Percentiles rank a stretch among this genome's conserved stretches.
Evolutionary conservation across 2,329 filamentous ascomycete species (phyloP).

Genomic region (Tolypocladium album): DNA sequence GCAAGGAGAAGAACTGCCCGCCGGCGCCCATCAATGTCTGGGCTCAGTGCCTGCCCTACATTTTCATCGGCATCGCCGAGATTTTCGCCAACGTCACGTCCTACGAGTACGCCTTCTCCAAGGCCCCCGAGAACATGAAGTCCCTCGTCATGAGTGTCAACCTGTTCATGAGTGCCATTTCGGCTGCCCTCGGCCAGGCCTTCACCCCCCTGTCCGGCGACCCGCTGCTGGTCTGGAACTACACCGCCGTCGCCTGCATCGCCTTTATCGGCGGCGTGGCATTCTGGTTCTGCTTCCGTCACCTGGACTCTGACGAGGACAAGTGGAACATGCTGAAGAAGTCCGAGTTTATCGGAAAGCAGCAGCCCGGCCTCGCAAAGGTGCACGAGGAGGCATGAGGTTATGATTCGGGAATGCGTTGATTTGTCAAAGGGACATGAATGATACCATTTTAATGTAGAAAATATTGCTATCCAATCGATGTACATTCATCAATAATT

Average conservation of each 20-base stretch:
- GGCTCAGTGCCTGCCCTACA: constrained; percentile 41
- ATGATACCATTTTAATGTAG: constrained; percentile 2
- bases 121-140: constrained; percentile 71
- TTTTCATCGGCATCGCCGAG: constrained; percentile 40
- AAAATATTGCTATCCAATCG: not conserved
- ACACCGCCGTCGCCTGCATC: constrained; percentile 50
- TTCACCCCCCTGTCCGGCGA: constrained; percentile 51
- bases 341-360: constrained; percentile 29
- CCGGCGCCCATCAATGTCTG: constrained; percentile 55
- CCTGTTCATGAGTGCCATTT: constrained; percentile 61
- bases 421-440: not conserved
- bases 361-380: constrained; percentile 22
- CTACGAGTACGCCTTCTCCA: constrained; percentile 68
- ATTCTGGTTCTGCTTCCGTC: constrained; percentile 59
- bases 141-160: constrained; percentile 62
- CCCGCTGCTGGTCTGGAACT: constrained; percentile 63
- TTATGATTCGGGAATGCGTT: not conserved
- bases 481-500: not conserved
- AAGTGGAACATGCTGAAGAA: constrained; percentile 50
- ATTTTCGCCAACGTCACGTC: constrained; percentile 47
- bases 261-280: constrained; percentile 45
- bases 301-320: constrained; percentile 59
- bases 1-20: constrained; percentile 32
- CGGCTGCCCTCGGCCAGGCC: constrained; percentile 59
- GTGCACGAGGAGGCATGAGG: constrained; percentile 1